phyloP scores from a whole-genome alignment of 805 yeast species.

The Candida saitoana region DNA sequence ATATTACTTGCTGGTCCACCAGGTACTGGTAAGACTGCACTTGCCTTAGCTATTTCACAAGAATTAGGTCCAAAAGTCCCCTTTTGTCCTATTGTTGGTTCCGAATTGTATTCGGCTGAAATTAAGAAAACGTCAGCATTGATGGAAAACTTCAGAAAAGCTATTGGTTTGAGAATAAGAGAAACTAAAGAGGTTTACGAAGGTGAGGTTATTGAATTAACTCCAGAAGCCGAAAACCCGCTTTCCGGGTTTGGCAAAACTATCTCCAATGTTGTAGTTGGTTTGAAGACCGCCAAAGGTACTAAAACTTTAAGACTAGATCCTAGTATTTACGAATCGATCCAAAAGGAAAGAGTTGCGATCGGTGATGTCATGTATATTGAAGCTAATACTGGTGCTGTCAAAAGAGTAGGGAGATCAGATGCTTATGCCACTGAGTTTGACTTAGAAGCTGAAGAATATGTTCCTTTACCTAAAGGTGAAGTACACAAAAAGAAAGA shows the following conservation, averaged over 20 bases:
- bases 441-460: conserved; percentile 97
- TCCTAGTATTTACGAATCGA: conserved; percentile 88
- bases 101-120: conserved; percentile 92
- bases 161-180: conserved; percentile 92
- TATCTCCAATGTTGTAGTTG: conserved; percentile 88
- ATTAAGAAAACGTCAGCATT: conserved; percentile 94
- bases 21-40: conserved; percentile 97
- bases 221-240: conserved; percentile 95
- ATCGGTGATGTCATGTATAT: conserved; percentile 97
- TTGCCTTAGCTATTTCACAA: conserved; percentile 93
- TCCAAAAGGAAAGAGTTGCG: conserved; percentile 89
- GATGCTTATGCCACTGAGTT: conserved; percentile 98
- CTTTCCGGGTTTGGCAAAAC: conserved; percentile 98
- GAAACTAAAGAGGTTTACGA: conserved; percentile 97
- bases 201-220: conserved; percentile 94
- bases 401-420: conserved; percentile 95
- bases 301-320: conserved; percentile 85
- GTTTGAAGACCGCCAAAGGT: conserved; percentile 88
- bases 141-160: conserved; percentile 94
- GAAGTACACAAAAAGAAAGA: conserved; percentile 98
- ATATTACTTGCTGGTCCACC: conserved; percentile 95
- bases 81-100: conserved; percentile 94
- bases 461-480: conserved; percentile 97
- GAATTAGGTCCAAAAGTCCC: conserved; percentile 97
- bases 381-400: conserved; percentile 96